Base-by-base conservation (phyloP, 2,329 filamentous ascomycete genomes). In the Lasiodiplodia hormozganensis region DNA sequence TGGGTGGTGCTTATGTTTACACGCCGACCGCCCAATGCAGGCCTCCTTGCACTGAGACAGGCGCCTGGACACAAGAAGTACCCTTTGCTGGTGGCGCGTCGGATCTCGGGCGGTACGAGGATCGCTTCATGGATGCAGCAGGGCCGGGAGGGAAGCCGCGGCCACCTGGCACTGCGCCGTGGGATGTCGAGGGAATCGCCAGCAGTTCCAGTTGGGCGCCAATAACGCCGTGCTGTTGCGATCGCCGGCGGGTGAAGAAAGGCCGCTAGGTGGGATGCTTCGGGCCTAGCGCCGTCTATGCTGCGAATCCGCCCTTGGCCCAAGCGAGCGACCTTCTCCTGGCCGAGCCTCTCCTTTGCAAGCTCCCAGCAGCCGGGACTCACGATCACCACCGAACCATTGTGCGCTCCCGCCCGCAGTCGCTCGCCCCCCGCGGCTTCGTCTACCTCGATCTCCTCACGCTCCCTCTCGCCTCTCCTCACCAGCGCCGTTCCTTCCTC, bases 71-170 rank as follows among this genome's bases (percentile, higher is more conserved):
- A 53, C 58, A 38, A 43, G 65, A 54, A 60, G 51, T 57, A 28
- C 38, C 69, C 69, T 64, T 58, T 54, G 56, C 69, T 60, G 49
- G 28, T 71, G 72, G 68, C 69, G 70, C 69, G 66, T 52, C 62
- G 58, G 66, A 62, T 51, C 58, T 62, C 58, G 58, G 58, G 36
- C 36, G 25, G 57, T 16, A 21, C 18, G 38, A 47, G 40, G 58
- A 62, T 62, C 58, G 58, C 58, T 62, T 62, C 58, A 34, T 25
- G 40, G 58, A 62, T 62, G 16, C 40, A 49, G 14, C 40, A 31
- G 64, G 58, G 40, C 52, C 43, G 69, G 62, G 58, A 54, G 62
- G 58, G 66, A 23, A 31, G 51, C 36, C 18, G 40, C 54, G 36
- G 68, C 28, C 47, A 52, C 43, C 25, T 60, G 38, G 57, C 12